Conservation (phyloP, 2,329 filamentous ascomycete species). For the Calonectria montana region DNA sequence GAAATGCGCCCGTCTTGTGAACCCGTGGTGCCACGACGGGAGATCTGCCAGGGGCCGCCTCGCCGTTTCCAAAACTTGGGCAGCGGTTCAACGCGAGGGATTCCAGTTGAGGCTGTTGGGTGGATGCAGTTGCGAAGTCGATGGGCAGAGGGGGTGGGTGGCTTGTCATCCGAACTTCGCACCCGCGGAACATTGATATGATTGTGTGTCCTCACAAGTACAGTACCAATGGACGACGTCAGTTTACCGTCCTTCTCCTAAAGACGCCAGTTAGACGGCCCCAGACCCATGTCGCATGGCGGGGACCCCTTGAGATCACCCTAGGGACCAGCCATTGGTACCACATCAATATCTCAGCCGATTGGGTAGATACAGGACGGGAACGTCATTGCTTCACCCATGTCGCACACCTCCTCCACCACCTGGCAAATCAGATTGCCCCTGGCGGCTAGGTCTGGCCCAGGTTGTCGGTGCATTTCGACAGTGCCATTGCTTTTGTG, state of each 20-base stretch:
- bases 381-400: conserved; percentile 43
- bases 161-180: conserved; percentile 17
- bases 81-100: background rate
- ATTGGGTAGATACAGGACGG: conserved; percentile 34
- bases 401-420: conserved; percentile 27
- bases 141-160: background rate
- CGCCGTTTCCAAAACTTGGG: background rate
- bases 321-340: conserved; percentile 36
- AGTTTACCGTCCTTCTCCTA: conserved; percentile 11
- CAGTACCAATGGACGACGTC: conserved; percentile 8
- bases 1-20: background rate
- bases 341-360: conserved; percentile 34
- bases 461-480: conserved; percentile 41
- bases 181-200: background rate
- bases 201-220: conserved; percentile 6
- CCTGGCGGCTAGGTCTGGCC: conserved; percentile 39
- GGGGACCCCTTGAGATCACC: conserved; percentile 39
- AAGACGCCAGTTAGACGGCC: conserved; percentile 28
- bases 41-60: background rate
- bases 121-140: background rate
- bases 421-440: conserved; percentile 37
- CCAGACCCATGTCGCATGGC: conserved; percentile 43
- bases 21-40: background rate
- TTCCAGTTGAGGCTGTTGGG: background rate
- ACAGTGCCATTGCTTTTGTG: conserved; percentile 31